Percentiles rank a stretch among this genome's conserved stretches.
Evolutionary conservation across 1,139 yeast species (phyloP).

Genomic region (Suhomyces taliae): DNA sequence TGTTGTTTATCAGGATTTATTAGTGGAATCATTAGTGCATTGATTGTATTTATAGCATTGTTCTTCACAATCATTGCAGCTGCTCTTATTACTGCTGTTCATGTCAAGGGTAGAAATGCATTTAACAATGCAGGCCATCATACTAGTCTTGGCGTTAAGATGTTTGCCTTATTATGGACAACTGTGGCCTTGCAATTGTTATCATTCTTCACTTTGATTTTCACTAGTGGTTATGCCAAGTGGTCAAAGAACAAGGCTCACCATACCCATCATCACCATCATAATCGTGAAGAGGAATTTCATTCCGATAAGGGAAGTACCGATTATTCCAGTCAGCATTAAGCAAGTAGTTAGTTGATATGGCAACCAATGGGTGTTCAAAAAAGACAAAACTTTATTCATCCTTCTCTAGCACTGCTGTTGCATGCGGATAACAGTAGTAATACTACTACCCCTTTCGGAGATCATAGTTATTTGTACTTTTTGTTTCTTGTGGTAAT

Average conservation of each 20-base stretch:
- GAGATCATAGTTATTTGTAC: too few species aligned
- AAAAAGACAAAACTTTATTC: too few species aligned
- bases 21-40: slow-evolving; percentile 20
- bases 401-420: too few species aligned
- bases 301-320: slow-evolving; percentile 4
- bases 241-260: neutral
- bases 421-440: too few species aligned
- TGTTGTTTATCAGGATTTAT: slow-evolving; percentile 17
- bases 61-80: slow-evolving; percentile 59
- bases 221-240: slow-evolving; percentile 5
- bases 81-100: slow-evolving; percentile 63
- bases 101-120: slow-evolving; percentile 58
- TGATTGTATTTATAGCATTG: slow-evolving; percentile 39
- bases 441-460: too few species aligned
- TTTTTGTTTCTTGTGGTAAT: too few species aligned
- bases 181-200: slow-evolving; percentile 48
- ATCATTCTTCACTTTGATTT: slow-evolving; percentile 10
- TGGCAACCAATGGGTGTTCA: too few species aligned
- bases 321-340: neutral
- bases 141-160: slow-evolving; percentile 56
- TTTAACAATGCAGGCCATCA: slow-evolving; percentile 48
- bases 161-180: slow-evolving; percentile 69
- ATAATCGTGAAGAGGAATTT: slow-evolving; percentile 1
- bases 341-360: too few species aligned
- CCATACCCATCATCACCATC: neutral